phyloP scores from a whole-genome alignment of 257 asterid genomes.

The Forsythia viridissima region DNA sequence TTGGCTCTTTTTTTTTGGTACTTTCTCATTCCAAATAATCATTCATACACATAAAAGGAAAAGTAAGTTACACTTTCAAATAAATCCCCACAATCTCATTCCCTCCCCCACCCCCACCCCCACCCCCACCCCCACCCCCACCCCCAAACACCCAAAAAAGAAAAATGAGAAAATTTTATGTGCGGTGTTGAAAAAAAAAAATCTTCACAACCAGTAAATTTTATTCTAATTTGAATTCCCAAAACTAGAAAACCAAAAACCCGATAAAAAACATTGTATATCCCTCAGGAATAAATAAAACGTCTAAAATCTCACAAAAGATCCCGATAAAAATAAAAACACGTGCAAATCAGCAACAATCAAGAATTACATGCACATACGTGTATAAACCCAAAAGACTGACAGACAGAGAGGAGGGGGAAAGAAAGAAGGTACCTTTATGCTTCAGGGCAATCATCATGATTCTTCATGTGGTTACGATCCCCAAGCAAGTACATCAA shows the following conservation, averaged over 20 bases:
- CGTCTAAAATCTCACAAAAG: neutral
- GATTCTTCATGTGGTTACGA: conserved; percentile 53
- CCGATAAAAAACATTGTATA: neutral
- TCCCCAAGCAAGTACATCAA: conserved; percentile 79
- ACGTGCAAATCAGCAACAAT: neutral
- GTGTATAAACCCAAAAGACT: neutral
- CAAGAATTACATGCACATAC: conserved; percentile 5
- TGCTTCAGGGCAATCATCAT: conserved; percentile 70
- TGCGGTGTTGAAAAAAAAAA: neutral
- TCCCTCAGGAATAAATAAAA: neutral
- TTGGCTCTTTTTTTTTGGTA: neutral
- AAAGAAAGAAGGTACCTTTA: conserved; percentile 46
- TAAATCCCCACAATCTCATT: neutral
- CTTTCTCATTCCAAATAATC: neutral
- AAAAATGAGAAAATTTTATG: neutral
- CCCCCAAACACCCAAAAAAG: neutral
- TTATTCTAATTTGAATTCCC: neutral
- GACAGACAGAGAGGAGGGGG: neutral
- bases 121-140: neutral
- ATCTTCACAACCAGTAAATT: too few species aligned
- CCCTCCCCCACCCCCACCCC: neutral
- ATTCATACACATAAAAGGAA: neutral
- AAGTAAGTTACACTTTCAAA: neutral
- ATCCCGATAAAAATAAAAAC: neutral
- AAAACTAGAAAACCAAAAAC: too few species aligned